Evolutionary conservation across 352 stramenopile species (phyloP).

Genomic region (Globisporangium spiculum): DNA sequence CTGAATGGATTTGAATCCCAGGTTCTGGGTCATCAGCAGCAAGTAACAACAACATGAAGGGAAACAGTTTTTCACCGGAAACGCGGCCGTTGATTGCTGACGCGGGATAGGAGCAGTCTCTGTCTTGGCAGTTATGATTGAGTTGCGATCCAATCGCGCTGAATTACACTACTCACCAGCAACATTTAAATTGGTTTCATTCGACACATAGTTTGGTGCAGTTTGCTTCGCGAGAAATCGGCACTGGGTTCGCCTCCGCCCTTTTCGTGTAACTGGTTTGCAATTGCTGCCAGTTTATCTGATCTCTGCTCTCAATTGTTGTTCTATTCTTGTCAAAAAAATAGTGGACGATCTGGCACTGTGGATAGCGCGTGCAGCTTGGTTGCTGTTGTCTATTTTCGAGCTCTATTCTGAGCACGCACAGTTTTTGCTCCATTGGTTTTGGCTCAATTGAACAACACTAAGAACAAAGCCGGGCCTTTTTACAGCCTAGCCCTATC

Average conservation of each 20-base stretch:
- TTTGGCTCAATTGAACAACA: slow-evolving; percentile 1
- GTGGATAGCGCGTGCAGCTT: background rate
- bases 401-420: background rate
- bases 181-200: background rate
- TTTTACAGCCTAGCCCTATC: background rate
- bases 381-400: background rate
- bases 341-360: background rate
- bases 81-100: background rate
- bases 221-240: background rate
- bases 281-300: background rate
- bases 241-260: background rate
- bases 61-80: background rate
- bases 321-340: background rate
- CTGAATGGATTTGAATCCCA: background rate
- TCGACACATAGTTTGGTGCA: background rate
- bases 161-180: background rate
- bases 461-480: background rate
- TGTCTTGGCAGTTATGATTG: background rate
- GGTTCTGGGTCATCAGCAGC: background rate
- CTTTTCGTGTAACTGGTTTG: background rate
- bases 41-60: background rate
- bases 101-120: background rate
- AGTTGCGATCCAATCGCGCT: background rate
- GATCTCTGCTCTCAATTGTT: background rate
- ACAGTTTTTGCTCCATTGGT: background rate